These are phyloP conservation scores for Paramecium biaurelia DNA, from an alignment of 73 alveolate species.

Conservation along the genomic window DNA sequence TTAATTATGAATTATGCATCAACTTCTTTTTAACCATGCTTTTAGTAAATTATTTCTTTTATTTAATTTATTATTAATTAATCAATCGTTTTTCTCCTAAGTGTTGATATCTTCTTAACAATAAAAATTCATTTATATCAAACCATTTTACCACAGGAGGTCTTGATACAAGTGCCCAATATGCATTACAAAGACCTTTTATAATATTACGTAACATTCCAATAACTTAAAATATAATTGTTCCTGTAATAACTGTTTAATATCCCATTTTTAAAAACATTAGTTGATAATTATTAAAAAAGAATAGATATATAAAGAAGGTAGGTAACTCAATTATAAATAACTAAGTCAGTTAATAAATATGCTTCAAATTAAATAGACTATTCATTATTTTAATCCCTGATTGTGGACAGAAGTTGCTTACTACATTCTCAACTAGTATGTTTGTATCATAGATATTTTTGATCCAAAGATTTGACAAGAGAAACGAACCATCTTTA, in stretches of 20 bases:
- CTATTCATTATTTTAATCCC: neutral
- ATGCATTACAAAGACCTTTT: neutral
- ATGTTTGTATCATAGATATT: neutral
- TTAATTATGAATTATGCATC: neutral
- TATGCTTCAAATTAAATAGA: neutral
- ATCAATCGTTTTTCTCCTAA: neutral
- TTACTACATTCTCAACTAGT: neutral
- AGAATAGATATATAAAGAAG: neutral
- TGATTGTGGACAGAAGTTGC: neutral
- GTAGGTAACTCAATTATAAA: neutral
- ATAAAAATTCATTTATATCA: neutral
- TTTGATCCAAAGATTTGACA: conserved; percentile 5
- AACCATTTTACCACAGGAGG: neutral
- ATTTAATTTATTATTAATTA: neutral
- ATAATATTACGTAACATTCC: neutral
- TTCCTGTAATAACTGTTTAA: neutral
- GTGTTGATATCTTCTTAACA: neutral
- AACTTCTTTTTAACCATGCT: neutral
- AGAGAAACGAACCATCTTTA: neutral
- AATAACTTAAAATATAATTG: neutral
- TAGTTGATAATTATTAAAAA: neutral
- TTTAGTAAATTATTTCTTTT: neutral
- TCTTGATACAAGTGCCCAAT: neutral
- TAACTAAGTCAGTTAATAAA: neutral
- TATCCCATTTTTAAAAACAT: neutral